Evolutionary conservation across 148 eudicot species (phyloP).

Genomic region (Silene conica): DNA sequence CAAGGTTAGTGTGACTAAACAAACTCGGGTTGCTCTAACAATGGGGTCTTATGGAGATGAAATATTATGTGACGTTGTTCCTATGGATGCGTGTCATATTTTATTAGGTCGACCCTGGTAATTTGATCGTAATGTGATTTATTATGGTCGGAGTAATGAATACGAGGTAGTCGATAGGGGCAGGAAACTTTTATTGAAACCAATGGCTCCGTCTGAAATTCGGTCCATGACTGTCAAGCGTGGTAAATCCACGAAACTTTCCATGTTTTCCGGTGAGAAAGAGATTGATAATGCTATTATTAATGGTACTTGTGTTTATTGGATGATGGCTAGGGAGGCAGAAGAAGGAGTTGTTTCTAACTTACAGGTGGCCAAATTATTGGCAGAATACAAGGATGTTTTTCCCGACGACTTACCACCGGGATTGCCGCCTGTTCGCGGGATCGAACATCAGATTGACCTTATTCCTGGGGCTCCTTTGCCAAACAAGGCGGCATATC

Average conservation of each 20-base stretch:
- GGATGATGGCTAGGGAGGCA: neutral
- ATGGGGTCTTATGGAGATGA: neutral
- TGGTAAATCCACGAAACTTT: neutral
- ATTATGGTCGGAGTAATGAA: neutral
- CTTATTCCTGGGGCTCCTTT: conserved; percentile 3
- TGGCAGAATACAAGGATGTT: neutral
- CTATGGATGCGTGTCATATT: too few relatives aligned
- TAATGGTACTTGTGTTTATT: neutral
- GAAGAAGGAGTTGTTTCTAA: neutral
- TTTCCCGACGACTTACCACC: too few relatives aligned
- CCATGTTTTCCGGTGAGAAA: neutral
- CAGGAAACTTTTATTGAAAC: neutral
- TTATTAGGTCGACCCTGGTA: neutral
- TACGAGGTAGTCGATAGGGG: neutral
- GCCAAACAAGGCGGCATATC: neutral
- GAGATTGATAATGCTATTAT: neutral
- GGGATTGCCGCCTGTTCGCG: too few relatives aligned
- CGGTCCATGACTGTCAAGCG: neutral
- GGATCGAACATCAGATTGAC: neutral
- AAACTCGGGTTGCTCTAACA: neutral
- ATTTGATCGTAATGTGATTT: neutral
- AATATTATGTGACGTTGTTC: too few relatives aligned
- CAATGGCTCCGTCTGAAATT: neutral
- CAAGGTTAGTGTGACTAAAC: too few relatives aligned
- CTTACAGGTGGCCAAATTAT: neutral